Evolutionary conservation across 2,329 filamentous ascomycete species (phyloP).

Genomic region (Beauveria sp.): DNA sequence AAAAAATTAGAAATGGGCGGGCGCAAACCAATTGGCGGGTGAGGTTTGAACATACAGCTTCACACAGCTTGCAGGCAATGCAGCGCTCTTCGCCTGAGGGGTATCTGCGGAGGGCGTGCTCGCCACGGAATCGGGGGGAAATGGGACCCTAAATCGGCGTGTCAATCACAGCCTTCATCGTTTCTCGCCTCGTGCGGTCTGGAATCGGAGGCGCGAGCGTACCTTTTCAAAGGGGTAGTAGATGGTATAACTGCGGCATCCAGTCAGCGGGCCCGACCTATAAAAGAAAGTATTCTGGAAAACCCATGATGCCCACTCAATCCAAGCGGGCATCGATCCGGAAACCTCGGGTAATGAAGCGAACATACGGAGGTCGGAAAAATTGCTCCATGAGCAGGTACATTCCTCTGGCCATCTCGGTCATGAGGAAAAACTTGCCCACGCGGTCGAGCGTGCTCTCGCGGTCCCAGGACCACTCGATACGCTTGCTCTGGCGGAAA

Average conservation of each 20-base stretch:
- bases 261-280: slow-evolving; percentile 1
- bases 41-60: slow-evolving; percentile 51
- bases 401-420: slow-evolving; percentile 96
- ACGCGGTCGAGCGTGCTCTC: slow-evolving; percentile 75
- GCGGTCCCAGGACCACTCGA: slow-evolving; percentile 72
- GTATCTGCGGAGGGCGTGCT: slow-evolving; percentile 93
- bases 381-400: slow-evolving; percentile 96
- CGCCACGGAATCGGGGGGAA: slow-evolving; percentile 93
- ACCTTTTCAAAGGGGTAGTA: slow-evolving; percentile 98
- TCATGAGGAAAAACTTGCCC: slow-evolving; percentile 90
- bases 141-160: slow-evolving; percentile 62
- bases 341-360: background rate
- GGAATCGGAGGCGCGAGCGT: slow-evolving; percentile 14
- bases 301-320: background rate
- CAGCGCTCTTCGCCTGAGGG: slow-evolving; percentile 97
- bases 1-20: background rate
- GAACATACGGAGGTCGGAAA: slow-evolving; percentile 90
- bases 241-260: slow-evolving; percentile 75
- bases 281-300: background rate
- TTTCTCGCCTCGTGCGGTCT: background rate
- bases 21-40: background rate
- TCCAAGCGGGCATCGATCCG: background rate
- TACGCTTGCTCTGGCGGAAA: slow-evolving; percentile 68
- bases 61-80: slow-evolving; percentile 99
- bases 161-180: background rate